Evolutionary conservation across 768 basidiomycete species (phyloP), one percentile per base, ranked within the genome.

Genomic region (Lactarius akahatsu): DNA sequence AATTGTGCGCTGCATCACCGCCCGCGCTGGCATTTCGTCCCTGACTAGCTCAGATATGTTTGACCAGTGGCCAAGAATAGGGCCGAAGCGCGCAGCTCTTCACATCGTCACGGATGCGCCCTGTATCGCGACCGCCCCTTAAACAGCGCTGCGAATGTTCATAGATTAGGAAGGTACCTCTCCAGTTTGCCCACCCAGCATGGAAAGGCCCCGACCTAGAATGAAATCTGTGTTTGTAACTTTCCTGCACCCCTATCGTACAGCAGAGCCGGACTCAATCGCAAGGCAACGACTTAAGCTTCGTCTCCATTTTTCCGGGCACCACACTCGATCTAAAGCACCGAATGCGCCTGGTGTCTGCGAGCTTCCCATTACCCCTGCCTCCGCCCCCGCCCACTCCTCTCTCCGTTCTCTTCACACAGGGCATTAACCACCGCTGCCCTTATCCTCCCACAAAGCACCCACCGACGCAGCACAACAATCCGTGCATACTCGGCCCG

Each of bases 1-100:
- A 26, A 57, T 61, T 8, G 57, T 62, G 61, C 40, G 57, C 61
- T 40, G 59, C 55, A 32, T 50, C n/a, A 62, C 15, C 38, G 23
- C 26, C 30, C 43, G 15, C 11, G 60, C 26, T 30, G 30, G 55
- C 16, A 47, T 66, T 62, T 52, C 57, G 18, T 26, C 28, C 43
- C 32, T 16, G 57, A 59, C 65, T 28, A 28, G 47, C 4, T 26
- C 36, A 28, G 52, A 23, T 41, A n/a, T 56, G 55, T 56, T 20
- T 16, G 18, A 32, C 28, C 16, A 56, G 10, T 18, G 20, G 20
- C 32, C 32, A 56, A 34, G 30, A 20, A 56, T n/a, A 30, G 30
- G 30, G 30, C 4, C 30, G 5, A 52, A n/a, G 18, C 55, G 3
- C 13, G 4, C 47, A 26, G 50, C 26, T 52, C 26, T 52, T 52